phyloP scores from a whole-genome alignment of 2,329 filamentous ascomycete genomes.

The Alternaria consortialis region DNA sequence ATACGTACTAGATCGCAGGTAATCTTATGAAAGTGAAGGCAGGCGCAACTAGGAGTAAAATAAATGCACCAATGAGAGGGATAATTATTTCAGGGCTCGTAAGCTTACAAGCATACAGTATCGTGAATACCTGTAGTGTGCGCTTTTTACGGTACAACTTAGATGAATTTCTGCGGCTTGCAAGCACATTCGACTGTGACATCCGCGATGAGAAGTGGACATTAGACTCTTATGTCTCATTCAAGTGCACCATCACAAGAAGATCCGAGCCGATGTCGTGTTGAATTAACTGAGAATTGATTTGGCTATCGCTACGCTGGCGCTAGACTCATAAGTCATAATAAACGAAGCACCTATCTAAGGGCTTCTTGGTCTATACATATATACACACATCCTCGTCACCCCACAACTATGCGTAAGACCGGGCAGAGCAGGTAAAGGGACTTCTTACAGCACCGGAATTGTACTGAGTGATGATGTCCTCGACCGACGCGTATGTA shows the following conservation, averaged over 20 bases:
- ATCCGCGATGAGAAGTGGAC: background rate
- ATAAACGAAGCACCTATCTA: background rate
- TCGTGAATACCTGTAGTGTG: background rate
- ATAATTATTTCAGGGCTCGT: background rate
- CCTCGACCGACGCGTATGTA: constrained; percentile 56
- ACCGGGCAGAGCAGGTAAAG: constrained; percentile 52
- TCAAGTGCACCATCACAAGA: background rate
- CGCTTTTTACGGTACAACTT: background rate
- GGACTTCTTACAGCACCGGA: constrained; percentile 49
- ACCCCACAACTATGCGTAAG: constrained; percentile 37
- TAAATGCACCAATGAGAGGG: background rate
- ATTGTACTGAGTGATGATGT: constrained; percentile 55
- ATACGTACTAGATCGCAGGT: background rate
- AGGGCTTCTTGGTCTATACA: constrained; percentile 7
- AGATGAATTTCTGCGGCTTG: background rate
- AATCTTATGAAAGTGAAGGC: background rate
- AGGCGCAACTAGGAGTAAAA: background rate
- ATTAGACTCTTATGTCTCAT: background rate
- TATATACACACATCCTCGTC: constrained; percentile 11
- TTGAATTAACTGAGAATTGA: background rate
- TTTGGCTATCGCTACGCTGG: constrained; percentile 8
- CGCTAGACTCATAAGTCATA: constrained; percentile 12
- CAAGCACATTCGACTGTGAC: background rate
- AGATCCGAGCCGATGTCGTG: background rate
- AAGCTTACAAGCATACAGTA: background rate